A percentile compares a stretch with the other conserved stretches of the same genome.
phyloP scores from a whole-genome alignment of 805 yeast genomes.

The Pichia paraexigua region DNA sequence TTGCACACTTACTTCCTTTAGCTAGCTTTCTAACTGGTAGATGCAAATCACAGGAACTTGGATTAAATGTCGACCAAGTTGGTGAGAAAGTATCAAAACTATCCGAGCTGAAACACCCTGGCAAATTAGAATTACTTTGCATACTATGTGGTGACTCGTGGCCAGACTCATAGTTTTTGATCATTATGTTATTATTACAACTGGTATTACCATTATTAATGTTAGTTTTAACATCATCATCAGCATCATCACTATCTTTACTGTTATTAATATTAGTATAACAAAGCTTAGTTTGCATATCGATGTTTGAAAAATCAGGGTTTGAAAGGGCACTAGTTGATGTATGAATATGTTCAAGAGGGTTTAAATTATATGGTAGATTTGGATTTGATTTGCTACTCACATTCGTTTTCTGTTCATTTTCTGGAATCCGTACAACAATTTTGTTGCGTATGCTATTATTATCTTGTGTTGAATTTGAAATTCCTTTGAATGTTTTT shows the following conservation, averaged over 20 bases:
- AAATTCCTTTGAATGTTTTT: constrained; percentile 6
- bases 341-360: not conserved
- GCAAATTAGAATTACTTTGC: not conserved
- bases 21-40: not conserved
- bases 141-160: not conserved
- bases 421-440: not conserved
- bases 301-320: not conserved
- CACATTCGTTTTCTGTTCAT: not conserved
- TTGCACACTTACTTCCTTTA: constrained; percentile 13
- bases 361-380: too few relatives aligned
- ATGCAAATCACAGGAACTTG: not conserved
- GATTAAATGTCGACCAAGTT: not conserved
- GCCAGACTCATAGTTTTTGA: too few relatives aligned
- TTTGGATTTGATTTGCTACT: not conserved
- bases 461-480: not conserved
- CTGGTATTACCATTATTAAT: too few relatives aligned
- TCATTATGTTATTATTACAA: too few relatives aligned
- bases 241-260: not conserved
- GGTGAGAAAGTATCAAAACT: constrained; percentile 1
- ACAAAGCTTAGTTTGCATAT: not conserved
- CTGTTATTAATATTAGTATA: not conserved
- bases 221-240: not conserved
- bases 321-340: not conserved
- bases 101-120: not conserved
- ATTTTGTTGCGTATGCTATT: not conserved